Evolutionary conservation across 495 filamentous ascomycete genomes (phyloP).

Genomic region (Penicillium turbatum): DNA sequence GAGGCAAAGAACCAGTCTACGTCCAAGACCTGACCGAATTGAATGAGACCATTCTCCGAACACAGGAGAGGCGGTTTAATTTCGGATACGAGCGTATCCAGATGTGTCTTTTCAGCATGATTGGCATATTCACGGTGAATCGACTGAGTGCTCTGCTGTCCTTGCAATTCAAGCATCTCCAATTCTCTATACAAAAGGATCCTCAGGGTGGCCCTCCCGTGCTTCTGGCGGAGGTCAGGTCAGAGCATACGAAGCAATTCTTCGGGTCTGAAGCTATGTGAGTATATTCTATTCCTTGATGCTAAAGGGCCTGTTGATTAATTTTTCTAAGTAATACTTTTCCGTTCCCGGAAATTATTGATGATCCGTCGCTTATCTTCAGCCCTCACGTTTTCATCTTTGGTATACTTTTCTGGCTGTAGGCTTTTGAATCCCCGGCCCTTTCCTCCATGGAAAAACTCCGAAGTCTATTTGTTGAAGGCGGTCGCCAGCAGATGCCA

Average conservation of each 20-base stretch:
- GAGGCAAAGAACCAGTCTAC: conserved; percentile 20
- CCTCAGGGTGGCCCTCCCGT: conserved; percentile 20
- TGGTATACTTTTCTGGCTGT: conserved; percentile 18
- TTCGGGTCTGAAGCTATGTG: too few species aligned
- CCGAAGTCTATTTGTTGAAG: conserved; percentile 14
- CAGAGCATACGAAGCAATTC: conserved; percentile 17
- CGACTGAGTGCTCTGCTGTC: conserved; percentile 16
- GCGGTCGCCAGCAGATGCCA: conserved; percentile 21
- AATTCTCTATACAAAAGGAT: conserved; percentile 19
- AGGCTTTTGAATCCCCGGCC: conserved; percentile 20
- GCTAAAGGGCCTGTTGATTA: too few species aligned
- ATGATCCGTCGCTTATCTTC: conserved; percentile 24
- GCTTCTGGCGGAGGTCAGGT: conserved; percentile 19
- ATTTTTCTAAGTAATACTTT: conserved; percentile 26
- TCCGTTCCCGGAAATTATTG: conserved; percentile 25
- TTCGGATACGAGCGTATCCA: conserved; percentile 24
- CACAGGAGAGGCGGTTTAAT: conserved; percentile 23
- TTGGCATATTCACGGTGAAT: conserved; percentile 21
- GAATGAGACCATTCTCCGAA: conserved; percentile 21
- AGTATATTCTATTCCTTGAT: too few species aligned
- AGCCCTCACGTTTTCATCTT: conserved; percentile 25
- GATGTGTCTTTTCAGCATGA: conserved; percentile 19
- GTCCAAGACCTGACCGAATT: conserved; percentile 25
- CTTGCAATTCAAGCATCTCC: conserved; percentile 23
- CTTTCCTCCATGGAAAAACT: conserved; percentile 23